Evolutionary conservation across 2,329 filamentous ascomycete genomes (phyloP).

Genomic region (Cladophialophora chaetospira): DNA sequence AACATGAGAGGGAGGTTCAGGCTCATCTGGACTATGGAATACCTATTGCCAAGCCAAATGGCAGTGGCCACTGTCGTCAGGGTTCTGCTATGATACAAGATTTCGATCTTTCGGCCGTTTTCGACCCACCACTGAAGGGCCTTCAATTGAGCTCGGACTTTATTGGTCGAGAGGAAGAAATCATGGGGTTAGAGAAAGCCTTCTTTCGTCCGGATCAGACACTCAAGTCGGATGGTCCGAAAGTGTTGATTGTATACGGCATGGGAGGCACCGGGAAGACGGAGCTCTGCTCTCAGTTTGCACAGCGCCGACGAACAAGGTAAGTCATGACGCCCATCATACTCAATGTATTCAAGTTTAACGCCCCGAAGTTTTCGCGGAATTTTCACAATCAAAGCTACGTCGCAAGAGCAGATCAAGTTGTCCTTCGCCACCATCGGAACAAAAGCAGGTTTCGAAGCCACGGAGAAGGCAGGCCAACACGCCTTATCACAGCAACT

Average conservation of each 20-base stretch:
- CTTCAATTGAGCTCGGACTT: neutral
- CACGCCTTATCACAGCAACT: conserved; percentile 7
- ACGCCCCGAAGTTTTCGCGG: conserved; percentile 35
- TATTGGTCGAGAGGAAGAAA: conserved; percentile 2
- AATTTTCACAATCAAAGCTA: conserved; percentile 42
- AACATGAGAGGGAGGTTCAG: neutral
- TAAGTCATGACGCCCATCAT: neutral
- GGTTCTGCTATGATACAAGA: too few relatives aligned
- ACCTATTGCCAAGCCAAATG: too few relatives aligned
- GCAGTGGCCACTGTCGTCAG: too few relatives aligned
- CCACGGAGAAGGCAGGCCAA: conserved; percentile 7
- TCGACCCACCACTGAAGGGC: too few relatives aligned
- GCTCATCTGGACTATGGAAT: neutral
- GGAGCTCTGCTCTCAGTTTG: conserved; percentile 43
- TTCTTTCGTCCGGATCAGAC: neutral
- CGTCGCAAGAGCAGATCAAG: conserved; percentile 31
- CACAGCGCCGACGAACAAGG: conserved; percentile 2
- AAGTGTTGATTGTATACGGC: conserved; percentile 39
- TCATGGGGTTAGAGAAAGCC: neutral
- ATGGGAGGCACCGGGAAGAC: conserved; percentile 47
- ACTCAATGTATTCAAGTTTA: neutral
- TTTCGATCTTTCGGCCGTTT: too few relatives aligned
- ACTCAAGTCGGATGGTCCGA: neutral
- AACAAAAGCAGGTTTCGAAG: conserved; percentile 4
- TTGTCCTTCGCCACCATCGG: neutral